Evolutionary conservation across 495 filamentous ascomycete species (phyloP).

Genomic region (Penicillium macrosclerotiorum): DNA sequence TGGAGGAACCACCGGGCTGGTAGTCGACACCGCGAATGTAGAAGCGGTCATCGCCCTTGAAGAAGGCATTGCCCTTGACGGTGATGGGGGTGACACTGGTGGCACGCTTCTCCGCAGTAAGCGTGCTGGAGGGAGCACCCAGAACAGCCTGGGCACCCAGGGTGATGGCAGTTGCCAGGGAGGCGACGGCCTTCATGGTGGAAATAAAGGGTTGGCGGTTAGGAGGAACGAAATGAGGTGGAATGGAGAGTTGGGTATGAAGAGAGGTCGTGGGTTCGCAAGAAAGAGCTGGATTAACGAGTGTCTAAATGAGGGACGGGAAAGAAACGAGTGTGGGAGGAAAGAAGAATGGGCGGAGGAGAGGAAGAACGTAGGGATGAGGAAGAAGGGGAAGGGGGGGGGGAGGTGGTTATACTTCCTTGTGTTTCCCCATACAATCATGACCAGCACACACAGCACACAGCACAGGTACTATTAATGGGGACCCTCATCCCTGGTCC

Average conservation of each 20-base stretch:
- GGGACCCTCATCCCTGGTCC: neutral
- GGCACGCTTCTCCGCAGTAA: constrained; percentile 28
- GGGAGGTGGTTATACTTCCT: constrained; percentile 3
- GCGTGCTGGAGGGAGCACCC: constrained; percentile 50
- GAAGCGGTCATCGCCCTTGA: constrained; percentile 77
- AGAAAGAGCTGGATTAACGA: constrained; percentile 12
- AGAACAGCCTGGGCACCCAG: constrained; percentile 44
- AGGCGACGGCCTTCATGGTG: constrained; percentile 57
- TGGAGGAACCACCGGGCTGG: constrained; percentile 85
- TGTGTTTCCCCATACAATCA: too few relatives aligned
- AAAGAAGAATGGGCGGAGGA: constrained; percentile 28
- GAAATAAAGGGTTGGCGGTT: neutral
- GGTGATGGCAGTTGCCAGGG: constrained; percentile 53
- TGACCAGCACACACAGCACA: too few relatives aligned
- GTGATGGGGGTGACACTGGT: constrained; percentile 50
- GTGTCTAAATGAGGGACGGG: constrained; percentile 23
- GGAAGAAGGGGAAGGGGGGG: constrained; percentile 9
- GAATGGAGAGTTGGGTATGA: constrained; percentile 9
- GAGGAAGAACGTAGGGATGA: constrained; percentile 32
- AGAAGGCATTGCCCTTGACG: constrained; percentile 75
- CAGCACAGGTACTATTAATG: too few relatives aligned
- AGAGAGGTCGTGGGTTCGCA: constrained; percentile 8
- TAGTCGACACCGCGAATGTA: constrained; percentile 96
- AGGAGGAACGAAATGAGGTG: neutral
- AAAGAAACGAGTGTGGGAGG: constrained; percentile 31